phyloP scores from a whole-genome alignment of 768 basidiomycete genomes.

The Pleurotus citrinopileatus region DNA sequence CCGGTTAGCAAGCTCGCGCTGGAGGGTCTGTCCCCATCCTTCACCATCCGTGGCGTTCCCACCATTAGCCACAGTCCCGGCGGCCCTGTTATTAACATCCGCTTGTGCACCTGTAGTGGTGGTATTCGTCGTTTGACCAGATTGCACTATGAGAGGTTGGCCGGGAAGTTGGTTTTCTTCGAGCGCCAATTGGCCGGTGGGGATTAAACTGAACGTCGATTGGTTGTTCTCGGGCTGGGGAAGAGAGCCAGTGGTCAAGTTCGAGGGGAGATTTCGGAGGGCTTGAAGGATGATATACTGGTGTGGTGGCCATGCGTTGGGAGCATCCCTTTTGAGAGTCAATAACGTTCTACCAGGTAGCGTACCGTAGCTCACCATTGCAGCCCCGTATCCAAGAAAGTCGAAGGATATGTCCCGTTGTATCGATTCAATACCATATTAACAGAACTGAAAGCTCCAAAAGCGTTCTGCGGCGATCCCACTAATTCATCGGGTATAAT shows the following conservation, averaged over 20 bases:
- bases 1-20: slow-evolving; percentile 78
- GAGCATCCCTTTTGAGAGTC: slow-evolving; percentile 58
- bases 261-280: slow-evolving; percentile 68
- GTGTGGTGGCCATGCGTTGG: slow-evolving; percentile 89
- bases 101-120: slow-evolving; percentile 51
- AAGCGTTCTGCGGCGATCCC: slow-evolving; percentile 52
- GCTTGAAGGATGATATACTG: slow-evolving; percentile 81
- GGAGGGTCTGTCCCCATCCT: slow-evolving; percentile 62
- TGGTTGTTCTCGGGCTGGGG: slow-evolving; percentile 47
- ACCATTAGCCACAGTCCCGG: slow-evolving; percentile 61
- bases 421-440: slow-evolving; percentile 82
- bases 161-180: slow-evolving; percentile 66
- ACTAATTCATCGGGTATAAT: slow-evolving; percentile 77
- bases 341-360: neutral
- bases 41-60: slow-evolving; percentile 58
- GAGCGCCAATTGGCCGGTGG: slow-evolving; percentile 78
- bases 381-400: slow-evolving; percentile 73
- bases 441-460: slow-evolving; percentile 69
- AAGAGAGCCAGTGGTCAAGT: slow-evolving; percentile 57
- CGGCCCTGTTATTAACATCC: slow-evolving; percentile 54
- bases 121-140: slow-evolving; percentile 32
- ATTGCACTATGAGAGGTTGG: slow-evolving; percentile 49
- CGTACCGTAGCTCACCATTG: slow-evolving; percentile 58
- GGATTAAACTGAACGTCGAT: slow-evolving; percentile 68
- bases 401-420: slow-evolving; percentile 83